Evolutionary conservation across 371 early-diverging fungal genomes (phyloP).

Genomic region (Mortierella sp.): DNA sequence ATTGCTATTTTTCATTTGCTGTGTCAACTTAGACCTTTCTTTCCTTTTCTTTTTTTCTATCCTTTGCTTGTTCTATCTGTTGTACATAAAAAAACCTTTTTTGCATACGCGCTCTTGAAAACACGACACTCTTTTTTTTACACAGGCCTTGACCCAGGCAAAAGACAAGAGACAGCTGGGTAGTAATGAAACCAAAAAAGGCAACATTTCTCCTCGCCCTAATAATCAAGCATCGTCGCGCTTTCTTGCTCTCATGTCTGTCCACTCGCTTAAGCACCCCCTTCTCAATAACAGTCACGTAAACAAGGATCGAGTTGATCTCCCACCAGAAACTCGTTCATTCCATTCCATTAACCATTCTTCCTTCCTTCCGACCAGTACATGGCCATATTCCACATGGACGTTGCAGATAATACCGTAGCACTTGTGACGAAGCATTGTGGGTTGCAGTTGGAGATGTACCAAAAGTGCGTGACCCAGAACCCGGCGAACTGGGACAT

Average conservation of each 20-base stretch:
- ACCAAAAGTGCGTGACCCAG: slow-evolving; percentile 83
- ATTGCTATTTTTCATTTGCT: background rate
- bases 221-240: background rate
- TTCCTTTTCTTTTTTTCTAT: background rate
- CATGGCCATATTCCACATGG: slow-evolving; percentile 60
- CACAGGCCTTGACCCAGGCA: background rate
- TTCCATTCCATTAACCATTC: background rate
- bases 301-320: background rate
- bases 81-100: background rate
- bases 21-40: background rate
- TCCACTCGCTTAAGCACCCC: no score
- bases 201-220: background rate
- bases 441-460: slow-evolving; percentile 80
- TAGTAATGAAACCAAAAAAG: background rate
- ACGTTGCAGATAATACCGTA: slow-evolving; percentile 57
- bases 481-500: slow-evolving; percentile 82
- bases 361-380: background rate
- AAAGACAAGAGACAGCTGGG: background rate
- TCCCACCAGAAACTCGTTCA: background rate
- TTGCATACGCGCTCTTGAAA: background rate
- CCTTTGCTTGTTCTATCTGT: background rate
- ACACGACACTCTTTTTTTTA: background rate
- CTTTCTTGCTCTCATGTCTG: background rate
- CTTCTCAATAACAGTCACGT: background rate
- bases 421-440: slow-evolving; percentile 82